Conservation (phyloP, 805 yeast genomes). For the Metahyphopichia silvanorum region DNA sequence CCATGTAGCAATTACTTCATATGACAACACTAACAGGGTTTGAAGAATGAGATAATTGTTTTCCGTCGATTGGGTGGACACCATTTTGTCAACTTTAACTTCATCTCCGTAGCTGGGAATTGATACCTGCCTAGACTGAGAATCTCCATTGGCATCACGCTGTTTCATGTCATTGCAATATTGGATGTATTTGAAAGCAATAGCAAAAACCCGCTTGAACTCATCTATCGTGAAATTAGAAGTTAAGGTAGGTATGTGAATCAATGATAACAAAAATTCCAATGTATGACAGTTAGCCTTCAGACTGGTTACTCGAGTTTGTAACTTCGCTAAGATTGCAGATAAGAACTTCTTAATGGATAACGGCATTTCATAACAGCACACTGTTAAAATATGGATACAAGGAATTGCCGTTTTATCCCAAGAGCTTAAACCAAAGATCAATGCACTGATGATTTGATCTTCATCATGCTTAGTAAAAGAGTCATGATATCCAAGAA, state of each 20-base stretch:
- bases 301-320: conserved; percentile 67
- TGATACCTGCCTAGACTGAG: conserved; percentile 2
- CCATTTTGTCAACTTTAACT: conserved; percentile 48
- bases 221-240: conserved; percentile 75
- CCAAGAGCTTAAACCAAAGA: conserved; percentile 67
- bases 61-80: conserved; percentile 46
- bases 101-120: conserved; percentile 42
- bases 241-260: conserved; percentile 63
- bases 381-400: conserved; percentile 68
- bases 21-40: conserved; percentile 62
- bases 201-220: conserved; percentile 75
- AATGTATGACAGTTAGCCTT: conserved; percentile 70
- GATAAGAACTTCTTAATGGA: conserved; percentile 67
- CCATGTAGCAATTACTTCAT: conserved; percentile 68
- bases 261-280: conserved; percentile 67
- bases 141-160: conserved; percentile 10
- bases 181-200: conserved; percentile 76
- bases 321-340: conserved; percentile 69
- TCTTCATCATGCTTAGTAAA: conserved; percentile 61
- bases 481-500: conserved; percentile 56
- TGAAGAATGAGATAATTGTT: conserved; percentile 52
- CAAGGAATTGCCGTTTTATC: conserved; percentile 77
- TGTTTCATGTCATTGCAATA: conserved; percentile 54
- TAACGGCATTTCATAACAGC: conserved; percentile 77
- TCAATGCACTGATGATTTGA: conserved; percentile 55